Conservation (phyloP, 139 green algal species). For the Coelastrella sp. region DNA sequence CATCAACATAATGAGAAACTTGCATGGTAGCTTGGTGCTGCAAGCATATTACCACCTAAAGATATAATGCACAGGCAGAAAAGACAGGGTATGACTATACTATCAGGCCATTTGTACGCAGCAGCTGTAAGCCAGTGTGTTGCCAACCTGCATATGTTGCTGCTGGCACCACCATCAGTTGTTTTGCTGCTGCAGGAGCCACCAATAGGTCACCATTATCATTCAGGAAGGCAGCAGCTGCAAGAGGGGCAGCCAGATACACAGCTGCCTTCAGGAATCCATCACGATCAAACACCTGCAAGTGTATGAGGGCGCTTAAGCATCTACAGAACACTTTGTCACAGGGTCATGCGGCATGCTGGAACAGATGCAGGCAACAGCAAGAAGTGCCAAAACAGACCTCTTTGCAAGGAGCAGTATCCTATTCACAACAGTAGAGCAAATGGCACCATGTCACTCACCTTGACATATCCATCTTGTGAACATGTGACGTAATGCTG, state of each 20-base stretch:
- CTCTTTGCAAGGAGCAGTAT: too few species aligned
- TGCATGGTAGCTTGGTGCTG: too few species aligned
- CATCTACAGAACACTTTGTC: too few species aligned
- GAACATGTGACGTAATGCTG: slow-evolving; percentile 31
- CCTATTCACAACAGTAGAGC: neutral
- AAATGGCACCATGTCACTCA: neutral
- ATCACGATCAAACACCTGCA: slow-evolving; percentile 22
- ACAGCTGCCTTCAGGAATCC: neutral
- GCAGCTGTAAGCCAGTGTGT: too few species aligned
- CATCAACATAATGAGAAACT: too few species aligned
- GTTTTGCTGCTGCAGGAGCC: neutral
- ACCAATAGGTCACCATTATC: slow-evolving; percentile 25
- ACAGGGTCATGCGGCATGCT: neutral
- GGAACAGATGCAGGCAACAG: neutral
- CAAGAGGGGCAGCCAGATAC: neutral
- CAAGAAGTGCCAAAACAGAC: neutral
- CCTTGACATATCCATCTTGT: slow-evolving; percentile 32
- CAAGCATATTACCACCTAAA: too few species aligned
- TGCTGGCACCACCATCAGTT: neutral
- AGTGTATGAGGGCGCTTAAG: too few species aligned
- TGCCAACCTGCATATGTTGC: slow-evolving; percentile 22
- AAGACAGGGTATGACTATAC: too few species aligned
- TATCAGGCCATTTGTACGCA: too few species aligned
- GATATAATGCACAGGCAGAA: too few species aligned
- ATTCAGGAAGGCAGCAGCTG: slow-evolving; percentile 28